phyloP scores from a whole-genome alignment of 352 stramenopile genomes.

The Globisporangium recalcitrans region DNA sequence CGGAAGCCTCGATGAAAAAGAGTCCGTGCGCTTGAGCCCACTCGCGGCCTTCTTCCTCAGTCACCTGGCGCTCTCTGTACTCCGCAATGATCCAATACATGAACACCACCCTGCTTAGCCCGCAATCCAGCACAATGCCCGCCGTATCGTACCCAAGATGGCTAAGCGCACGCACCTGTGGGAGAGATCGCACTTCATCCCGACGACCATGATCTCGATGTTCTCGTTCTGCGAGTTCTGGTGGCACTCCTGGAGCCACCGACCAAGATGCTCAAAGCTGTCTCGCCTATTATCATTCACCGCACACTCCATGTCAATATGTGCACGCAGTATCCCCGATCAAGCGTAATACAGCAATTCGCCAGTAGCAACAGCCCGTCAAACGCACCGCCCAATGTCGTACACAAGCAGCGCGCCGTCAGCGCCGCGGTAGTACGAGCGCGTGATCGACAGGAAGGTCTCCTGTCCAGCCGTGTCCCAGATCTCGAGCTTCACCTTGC shows the following conservation, averaged over 20 bases:
- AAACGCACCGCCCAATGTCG: slow-evolving; percentile 55
- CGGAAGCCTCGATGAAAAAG: slow-evolving; percentile 83
- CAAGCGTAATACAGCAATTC: too few relatives aligned
- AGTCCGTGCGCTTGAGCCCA: slow-evolving; percentile 60
- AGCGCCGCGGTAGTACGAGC: slow-evolving; percentile 85
- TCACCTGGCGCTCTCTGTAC: slow-evolving; percentile 47
- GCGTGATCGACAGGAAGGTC: slow-evolving; percentile 86
- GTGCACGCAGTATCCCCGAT: too few relatives aligned
- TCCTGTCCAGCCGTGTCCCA: slow-evolving; percentile 91
- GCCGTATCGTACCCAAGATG: too few relatives aligned
- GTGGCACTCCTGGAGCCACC: slow-evolving; percentile 79
- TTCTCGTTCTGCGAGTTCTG: slow-evolving; percentile 85
- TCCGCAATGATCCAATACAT: neutral
- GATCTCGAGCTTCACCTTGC: slow-evolving; percentile 89
- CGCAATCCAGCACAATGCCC: neutral
- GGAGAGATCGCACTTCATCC: slow-evolving; percentile 77
- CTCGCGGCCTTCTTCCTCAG: slow-evolving; percentile 56
- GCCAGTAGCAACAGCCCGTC: neutral
- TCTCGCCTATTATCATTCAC: slow-evolving; percentile 30
- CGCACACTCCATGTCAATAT: neutral
- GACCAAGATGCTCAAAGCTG: slow-evolving; percentile 70
- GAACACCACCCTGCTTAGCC: neutral
- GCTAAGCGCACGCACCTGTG: slow-evolving; percentile 19
- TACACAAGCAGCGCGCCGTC: slow-evolving; percentile 88
- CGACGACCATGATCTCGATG: slow-evolving; percentile 83